A percentile compares a stretch with the other conserved stretches of the same genome.
Evolutionary conservation across 2,329 filamentous ascomycete species (phyloP).

Genomic region (Alternaria postmessia): DNA sequence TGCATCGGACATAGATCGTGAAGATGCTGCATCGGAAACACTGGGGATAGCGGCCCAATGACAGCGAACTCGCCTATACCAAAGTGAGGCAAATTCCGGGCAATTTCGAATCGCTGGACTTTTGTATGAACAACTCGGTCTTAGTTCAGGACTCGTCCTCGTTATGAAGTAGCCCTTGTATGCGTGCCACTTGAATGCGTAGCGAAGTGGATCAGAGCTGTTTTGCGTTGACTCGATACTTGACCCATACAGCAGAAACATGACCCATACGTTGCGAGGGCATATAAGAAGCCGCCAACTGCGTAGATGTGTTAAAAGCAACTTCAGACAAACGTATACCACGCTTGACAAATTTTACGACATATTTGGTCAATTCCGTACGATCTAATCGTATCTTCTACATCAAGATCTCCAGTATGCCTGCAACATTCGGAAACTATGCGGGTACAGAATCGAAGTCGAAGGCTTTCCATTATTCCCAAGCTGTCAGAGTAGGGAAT

Average conservation of each 20-base stretch:
- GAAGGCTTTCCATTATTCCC: constrained; percentile 20
- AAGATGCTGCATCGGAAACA: background rate
- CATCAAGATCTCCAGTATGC: background rate
- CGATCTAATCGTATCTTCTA: background rate
- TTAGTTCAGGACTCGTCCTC: background rate
- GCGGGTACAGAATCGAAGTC: constrained; percentile 13
- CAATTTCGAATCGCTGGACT: background rate
- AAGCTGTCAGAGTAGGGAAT: constrained; percentile 21
- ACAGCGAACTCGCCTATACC: background rate
- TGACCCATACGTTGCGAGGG: background rate
- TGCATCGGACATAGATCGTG: background rate
- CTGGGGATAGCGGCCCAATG: background rate
- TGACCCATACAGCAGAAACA: background rate
- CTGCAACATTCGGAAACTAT: constrained; percentile 11
- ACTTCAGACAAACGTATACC: too few species aligned
- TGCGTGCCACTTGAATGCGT: background rate
- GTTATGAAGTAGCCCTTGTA: background rate
- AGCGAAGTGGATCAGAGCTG: background rate
- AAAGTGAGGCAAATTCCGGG: background rate
- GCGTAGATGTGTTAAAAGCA: background rate
- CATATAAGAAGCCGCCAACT: background rate
- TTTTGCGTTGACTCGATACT: background rate
- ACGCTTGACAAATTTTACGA: background rate
- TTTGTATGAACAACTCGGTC: background rate
- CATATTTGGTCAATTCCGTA: background rate